Percentiles rank a stretch among this genome's conserved stretches.
These are phyloP conservation scores for Nannizziopsis barbatae DNA, from an alignment of 2,329 filamentous ascomycete species.

Conservation along the genomic window DNA sequence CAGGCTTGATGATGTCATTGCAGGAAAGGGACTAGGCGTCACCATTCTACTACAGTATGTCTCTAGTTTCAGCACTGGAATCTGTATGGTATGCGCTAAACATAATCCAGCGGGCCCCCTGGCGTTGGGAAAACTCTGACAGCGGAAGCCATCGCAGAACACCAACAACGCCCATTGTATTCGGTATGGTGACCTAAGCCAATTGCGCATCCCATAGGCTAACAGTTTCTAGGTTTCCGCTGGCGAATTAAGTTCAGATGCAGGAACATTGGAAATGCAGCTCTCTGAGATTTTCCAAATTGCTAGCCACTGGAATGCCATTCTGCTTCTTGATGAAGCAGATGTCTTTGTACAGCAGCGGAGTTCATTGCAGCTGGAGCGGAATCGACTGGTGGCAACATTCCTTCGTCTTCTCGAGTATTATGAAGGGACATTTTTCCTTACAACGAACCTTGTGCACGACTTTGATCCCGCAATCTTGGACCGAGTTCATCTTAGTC, in stretches of 20 bases:
- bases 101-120: conserved; percentile 11
- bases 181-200: background rate
- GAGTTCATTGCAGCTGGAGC: conserved; percentile 13
- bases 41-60: conserved; percentile 32
- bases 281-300: conserved; percentile 1
- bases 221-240: too few species aligned
- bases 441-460: conserved; percentile 28
- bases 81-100: too few species aligned
- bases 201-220: too few species aligned
- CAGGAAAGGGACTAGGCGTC: conserved; percentile 43
- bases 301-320: conserved; percentile 14
- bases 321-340: conserved; percentile 17
- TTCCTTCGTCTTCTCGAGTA: conserved; percentile 32
- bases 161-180: background rate
- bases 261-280: background rate
- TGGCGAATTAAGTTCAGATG: background rate
- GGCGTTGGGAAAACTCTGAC: conserved; percentile 24
- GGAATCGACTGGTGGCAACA: conserved; percentile 23
- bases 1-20: conserved; percentile 41
- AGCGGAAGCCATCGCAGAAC: conserved; percentile 12
- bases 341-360: conserved; percentile 16
- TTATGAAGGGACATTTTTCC: conserved; percentile 29
- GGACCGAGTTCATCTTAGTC: conserved; percentile 22
- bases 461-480: conserved; percentile 31
- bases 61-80: too few species aligned